Conservation (phyloP, 164 flowering plant species). For the Magnolia kwangsiensis region DNA sequence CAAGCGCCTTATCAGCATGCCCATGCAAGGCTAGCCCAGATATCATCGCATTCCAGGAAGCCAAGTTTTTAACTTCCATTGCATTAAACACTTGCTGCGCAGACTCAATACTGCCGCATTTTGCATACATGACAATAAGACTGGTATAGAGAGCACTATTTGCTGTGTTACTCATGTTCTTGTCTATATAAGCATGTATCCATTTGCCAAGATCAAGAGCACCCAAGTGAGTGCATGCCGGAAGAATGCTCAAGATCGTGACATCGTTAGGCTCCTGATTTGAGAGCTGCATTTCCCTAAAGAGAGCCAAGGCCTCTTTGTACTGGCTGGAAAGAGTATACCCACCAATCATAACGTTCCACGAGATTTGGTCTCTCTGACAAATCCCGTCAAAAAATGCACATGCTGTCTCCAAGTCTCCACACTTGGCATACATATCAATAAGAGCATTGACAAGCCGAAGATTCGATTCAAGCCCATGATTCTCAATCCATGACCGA, state of each 20-base stretch:
- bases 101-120: slow-evolving; percentile 65
- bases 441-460: slow-evolving; percentile 59
- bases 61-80: slow-evolving; percentile 32
- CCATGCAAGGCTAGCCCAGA: slow-evolving; percentile 69
- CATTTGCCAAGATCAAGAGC: slow-evolving; percentile 72
- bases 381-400: slow-evolving; percentile 43
- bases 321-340: slow-evolving; percentile 40
- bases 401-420: slow-evolving; percentile 49
- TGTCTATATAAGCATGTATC: slow-evolving; percentile 66
- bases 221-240: slow-evolving; percentile 62
- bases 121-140: slow-evolving; percentile 71
- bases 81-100: slow-evolving; percentile 52
- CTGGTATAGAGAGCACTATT: slow-evolving; percentile 48
- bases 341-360: slow-evolving; percentile 85
- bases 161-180: slow-evolving; percentile 20
- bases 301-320: slow-evolving; percentile 56
- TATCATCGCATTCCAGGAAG: slow-evolving; percentile 74
- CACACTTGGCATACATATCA: slow-evolving; percentile 83
- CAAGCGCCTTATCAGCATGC: slow-evolving; percentile 36
- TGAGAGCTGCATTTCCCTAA: slow-evolving; percentile 46
- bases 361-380: slow-evolving; percentile 49
- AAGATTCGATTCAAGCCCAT: slow-evolving; percentile 44
- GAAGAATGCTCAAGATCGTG: slow-evolving; percentile 60
- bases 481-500: slow-evolving; percentile 51
- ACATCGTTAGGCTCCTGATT: slow-evolving; percentile 56